Evolutionary conservation across 345 rosid species (phyloP).

Genomic region (Hevea brasiliensis): DNA sequence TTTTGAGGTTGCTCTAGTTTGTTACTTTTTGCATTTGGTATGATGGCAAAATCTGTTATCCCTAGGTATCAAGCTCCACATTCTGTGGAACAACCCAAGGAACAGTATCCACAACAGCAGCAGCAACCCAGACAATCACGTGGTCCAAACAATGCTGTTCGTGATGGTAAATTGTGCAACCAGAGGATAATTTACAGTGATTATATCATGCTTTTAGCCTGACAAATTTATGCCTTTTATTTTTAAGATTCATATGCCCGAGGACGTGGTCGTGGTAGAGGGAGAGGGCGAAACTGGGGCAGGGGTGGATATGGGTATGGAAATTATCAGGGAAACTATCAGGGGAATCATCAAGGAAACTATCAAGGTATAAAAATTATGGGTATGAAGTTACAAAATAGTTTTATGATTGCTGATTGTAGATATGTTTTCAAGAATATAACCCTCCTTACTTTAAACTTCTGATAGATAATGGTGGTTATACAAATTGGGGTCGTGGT

Average conservation of each 20-base stretch:
- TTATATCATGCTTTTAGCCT: not conserved
- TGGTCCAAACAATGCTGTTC: slow-evolving; percentile 45
- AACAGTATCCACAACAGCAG: slow-evolving; percentile 49
- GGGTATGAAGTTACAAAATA: not conserved
- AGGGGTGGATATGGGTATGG: slow-evolving; percentile 51
- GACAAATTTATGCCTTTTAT: not conserved
- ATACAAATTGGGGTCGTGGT: slow-evolving; percentile 40
- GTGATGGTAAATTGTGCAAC: slow-evolving; percentile 57
- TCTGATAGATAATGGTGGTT: slow-evolving; percentile 33
- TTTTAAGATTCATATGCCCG: slow-evolving; percentile 46
- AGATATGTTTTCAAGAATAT: not conserved
- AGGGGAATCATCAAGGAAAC: not conserved
- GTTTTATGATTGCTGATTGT: not conserved
- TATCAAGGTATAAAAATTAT: not conserved
- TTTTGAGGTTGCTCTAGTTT: not conserved
- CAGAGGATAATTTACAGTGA: slow-evolving; percentile 4
- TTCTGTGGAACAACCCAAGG: slow-evolving; percentile 51
- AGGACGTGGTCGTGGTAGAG: slow-evolving; percentile 50
- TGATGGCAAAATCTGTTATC: not conserved
- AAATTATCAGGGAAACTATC: not conserved
- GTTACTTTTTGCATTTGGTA: not conserved
- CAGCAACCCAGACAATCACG: slow-evolving; percentile 54
- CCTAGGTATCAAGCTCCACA: slow-evolving; percentile 85
- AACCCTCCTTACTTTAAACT: not conserved
- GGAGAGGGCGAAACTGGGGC: slow-evolving; percentile 42